phyloP scores from a whole-genome alignment of 805 yeast species.

The Clavispora santaluciae region DNA sequence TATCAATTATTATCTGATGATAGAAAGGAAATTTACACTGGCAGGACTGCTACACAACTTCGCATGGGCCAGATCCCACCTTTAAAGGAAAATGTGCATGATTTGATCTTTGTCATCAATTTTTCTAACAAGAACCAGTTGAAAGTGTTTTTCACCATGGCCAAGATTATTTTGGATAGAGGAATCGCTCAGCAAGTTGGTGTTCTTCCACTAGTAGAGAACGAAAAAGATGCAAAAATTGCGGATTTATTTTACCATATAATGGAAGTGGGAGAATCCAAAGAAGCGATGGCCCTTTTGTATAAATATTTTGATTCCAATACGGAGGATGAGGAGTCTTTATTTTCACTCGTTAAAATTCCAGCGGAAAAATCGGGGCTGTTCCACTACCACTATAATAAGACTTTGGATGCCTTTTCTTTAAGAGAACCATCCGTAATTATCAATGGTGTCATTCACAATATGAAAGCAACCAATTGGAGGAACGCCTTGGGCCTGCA shows the following conservation, averaged over 20 bases:
- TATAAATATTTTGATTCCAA: slow-evolving; percentile 31
- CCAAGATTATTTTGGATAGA: slow-evolving; percentile 46
- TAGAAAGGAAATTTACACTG: slow-evolving; percentile 44
- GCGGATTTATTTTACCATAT: slow-evolving; percentile 33
- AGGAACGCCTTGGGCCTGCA: slow-evolving; percentile 50
- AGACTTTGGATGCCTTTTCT: slow-evolving; percentile 26
- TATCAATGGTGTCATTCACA: slow-evolving; percentile 67
- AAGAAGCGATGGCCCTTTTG: slow-evolving; percentile 37
- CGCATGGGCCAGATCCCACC: slow-evolving; percentile 58
- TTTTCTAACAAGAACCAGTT: slow-evolving; percentile 51
- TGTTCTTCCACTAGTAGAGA: slow-evolving; percentile 55
- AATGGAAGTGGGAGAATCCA: slow-evolving; percentile 22
- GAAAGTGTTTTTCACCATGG: slow-evolving; percentile 43
- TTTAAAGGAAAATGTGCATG: slow-evolving; percentile 69
- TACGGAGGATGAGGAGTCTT: slow-evolving; percentile 20
- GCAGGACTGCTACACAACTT: slow-evolving; percentile 8
- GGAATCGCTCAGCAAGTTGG: slow-evolving; percentile 80
- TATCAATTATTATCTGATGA: slow-evolving; percentile 43
- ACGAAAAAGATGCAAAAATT: slow-evolving; percentile 23
- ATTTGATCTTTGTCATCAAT: slow-evolving; percentile 64
- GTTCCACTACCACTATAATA: slow-evolving; percentile 14
- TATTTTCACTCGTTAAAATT: slow-evolving; percentile 17
- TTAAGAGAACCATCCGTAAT: slow-evolving; percentile 50
- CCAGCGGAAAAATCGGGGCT: slow-evolving; percentile 16
- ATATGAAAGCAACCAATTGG: slow-evolving; percentile 49